These are phyloP conservation scores for Moniliophthora roreri DNA, from an alignment of 1,284 basidiomycete genomes.

Conservation along the genomic window DNA sequence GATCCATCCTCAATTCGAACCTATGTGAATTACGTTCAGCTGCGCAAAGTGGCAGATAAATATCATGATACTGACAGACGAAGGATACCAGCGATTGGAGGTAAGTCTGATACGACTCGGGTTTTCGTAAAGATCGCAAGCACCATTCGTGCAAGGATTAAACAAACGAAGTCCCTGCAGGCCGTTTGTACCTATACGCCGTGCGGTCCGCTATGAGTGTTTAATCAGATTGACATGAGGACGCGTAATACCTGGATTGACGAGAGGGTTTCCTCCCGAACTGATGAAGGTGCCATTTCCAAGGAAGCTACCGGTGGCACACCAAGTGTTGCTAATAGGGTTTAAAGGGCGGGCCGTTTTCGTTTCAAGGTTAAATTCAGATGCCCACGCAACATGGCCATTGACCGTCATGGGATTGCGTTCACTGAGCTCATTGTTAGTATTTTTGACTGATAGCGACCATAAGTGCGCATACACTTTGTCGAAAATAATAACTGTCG, in stretches of 20 bases:
- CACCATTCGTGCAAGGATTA: conserved; percentile 16
- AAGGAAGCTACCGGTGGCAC: conserved; percentile 40
- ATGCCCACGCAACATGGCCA: conserved; percentile 34
- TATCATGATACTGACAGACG: conserved; percentile 23
- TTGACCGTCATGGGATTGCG: conserved; percentile 7
- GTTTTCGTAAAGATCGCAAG: conserved; percentile 35
- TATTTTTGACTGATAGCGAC: neutral
- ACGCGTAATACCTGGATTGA: neutral
- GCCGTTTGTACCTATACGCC: conserved; percentile 1
- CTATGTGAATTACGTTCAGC: conserved; percentile 3
- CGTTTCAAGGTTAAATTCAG: conserved; percentile 33
- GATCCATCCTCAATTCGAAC: conserved; percentile 22
- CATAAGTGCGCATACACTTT: conserved; percentile 22
- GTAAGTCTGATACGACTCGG: conserved; percentile 29
- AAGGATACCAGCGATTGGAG: conserved; percentile 37
- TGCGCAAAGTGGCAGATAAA: conserved; percentile 27
- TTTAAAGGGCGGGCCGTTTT: conserved; percentile 33
- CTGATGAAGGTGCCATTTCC: conserved; percentile 36
- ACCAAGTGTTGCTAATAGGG: conserved; percentile 41
- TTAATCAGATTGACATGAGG: no score
- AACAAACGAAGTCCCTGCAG: conserved; percentile 16
- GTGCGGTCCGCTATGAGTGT: neutral
- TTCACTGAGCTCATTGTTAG: conserved; percentile 16
- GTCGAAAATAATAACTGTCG: conserved; percentile 35
- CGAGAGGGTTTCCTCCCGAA: conserved; percentile 3